Evolutionary conservation across 2,329 filamentous ascomycete species (phyloP), one percentile per base, ranked within the genome.

Genomic region (Calonectria hongkongensis): DNA sequence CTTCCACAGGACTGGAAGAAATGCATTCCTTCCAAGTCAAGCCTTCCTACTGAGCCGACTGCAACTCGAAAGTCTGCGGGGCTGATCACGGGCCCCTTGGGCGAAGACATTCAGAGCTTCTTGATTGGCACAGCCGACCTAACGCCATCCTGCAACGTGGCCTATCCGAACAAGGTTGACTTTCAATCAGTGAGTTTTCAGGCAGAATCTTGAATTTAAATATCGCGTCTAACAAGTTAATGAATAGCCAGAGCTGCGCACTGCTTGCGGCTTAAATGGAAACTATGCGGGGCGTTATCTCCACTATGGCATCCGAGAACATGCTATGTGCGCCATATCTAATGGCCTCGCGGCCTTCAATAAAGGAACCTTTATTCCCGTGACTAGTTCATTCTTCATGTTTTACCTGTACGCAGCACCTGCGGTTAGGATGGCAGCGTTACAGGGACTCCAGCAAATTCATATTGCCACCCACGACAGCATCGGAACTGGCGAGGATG

Each of bases 301-400:
- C 74, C 90, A 90, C 80, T 92, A 87, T 79, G 90, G 90, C 43
- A 88, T 92, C 66, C 87, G 90, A 5, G 90, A 92, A 75, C 90
- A 92, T 77, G 90, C 90, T 67, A 92, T 93, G 91, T 86, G 86
- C 2, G 82, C 87, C 33, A 88, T 91, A 25, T 86, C 87, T 5
- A 91, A 91, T 78, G 91, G 91, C 2, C 81, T 92, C 4, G 90
- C 91, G 0, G 91, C 91, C 1, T 92, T 86, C 72, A 84, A 84
- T 69, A 88, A 85, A 39, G 87, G 86, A 28, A 90, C 89, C 0
- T 87, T 92, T 74, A 81, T 92, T 8, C 90, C 90, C 0, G 82
- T 92, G 39, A 92, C 90, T 0, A 88, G 88, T 0, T 87, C 86
- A 3, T 92, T 92, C 82, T 91, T 92, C 84, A 92, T 92, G 88